Base-by-base conservation (phyloP, 2,329 filamentous ascomycete genomes). In the Davidsoniella eucalypti region DNA sequence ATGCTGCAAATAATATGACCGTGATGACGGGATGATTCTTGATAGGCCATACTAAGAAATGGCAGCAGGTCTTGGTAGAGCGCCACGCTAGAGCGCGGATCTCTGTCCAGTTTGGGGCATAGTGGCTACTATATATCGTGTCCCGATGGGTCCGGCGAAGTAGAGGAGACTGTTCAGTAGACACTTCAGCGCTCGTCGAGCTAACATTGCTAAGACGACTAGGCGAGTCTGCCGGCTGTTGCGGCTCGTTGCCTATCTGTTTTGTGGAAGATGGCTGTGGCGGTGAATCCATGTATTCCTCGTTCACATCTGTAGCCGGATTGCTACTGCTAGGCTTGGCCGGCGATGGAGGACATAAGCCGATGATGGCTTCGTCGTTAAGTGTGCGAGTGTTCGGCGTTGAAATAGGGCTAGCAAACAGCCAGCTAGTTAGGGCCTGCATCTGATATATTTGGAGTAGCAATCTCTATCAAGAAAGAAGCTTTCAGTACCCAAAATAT, bases 161-260 rank as follows among this genome's bases (percentile, higher is more conserved):
- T n/a, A 53, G 51, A 38, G 51, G 51, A 8, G 47, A 50, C 47
- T 47, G 51, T 50, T 53, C 47, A 23, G 51, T 53, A 50, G 48
- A 47, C 47, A 36, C 21, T 12, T 44, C 47, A 18, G 23, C 9
- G 38, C 29, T 51, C 26, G 10, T 18, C 8, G 44, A 17, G 17
- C 21, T 33, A 43, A 16, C 16, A 43, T 18, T 42, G n/a, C 38
- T 29, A 33, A 10, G 37, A 9, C 21, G 47, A 4, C 47, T n/a
- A 41, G 16, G 8, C 17, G 21, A 33, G 29, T 17, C 9, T 45
- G 43, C 10, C n/a, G 7, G 26, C 21, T 9, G 41, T 43, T 12
- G 18, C 18, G 4, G 41, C 2, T 1, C 25, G 41, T 17, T 14
- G 16, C 16, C 9, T 14, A 2, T n/a, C 17, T n/a, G 10, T 43